These are phyloP conservation scores for Cerrena zonata DNA, from an alignment of 1,284 basidiomycete species.

Conservation along the genomic window DNA sequence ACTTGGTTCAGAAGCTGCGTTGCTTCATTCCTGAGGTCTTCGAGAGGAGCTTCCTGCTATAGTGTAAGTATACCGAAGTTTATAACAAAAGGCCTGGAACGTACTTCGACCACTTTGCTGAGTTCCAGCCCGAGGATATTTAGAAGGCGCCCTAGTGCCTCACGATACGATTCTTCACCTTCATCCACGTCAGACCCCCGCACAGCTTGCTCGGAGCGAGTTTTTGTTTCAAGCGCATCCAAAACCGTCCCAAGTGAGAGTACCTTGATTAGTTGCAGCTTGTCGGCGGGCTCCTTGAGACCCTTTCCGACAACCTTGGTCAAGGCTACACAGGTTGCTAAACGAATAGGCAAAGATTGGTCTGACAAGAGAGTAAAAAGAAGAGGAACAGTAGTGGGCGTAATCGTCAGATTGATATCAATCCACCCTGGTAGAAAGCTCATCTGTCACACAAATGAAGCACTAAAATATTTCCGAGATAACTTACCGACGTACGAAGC, in stretches of 20 bases:
- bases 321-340: conserved; percentile 78
- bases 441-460: no score
- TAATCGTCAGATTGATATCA: conserved; percentile 93
- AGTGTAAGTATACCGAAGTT: conserved; percentile 7
- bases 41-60: conserved; percentile 54
- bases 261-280: conserved; percentile 85
- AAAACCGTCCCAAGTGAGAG: conserved; percentile 80
- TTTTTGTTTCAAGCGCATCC: conserved; percentile 73
- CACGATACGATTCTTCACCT: conserved; percentile 81
- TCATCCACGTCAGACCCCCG: conserved; percentile 67
- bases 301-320: conserved; percentile 86
- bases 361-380: conserved; percentile 86
- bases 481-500: conserved; percentile 89
- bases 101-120: conserved; percentile 77
- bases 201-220: conserved; percentile 60
- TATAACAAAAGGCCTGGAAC: conserved; percentile 22
- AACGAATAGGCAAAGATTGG: conserved; percentile 69
- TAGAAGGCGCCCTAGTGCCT: conserved; percentile 81
- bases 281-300: conserved; percentile 86
- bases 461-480: neutral
- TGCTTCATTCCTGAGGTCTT: conserved; percentile 66
- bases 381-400: conserved; percentile 80
- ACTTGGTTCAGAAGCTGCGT: conserved; percentile 62
- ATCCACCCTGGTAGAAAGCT: conserved; percentile 86
- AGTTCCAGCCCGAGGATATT: conserved; percentile 83